Evolutionary conservation across 1,284 basidiomycete species (phyloP).

Genomic region (Hymenochaete sp.): DNA sequence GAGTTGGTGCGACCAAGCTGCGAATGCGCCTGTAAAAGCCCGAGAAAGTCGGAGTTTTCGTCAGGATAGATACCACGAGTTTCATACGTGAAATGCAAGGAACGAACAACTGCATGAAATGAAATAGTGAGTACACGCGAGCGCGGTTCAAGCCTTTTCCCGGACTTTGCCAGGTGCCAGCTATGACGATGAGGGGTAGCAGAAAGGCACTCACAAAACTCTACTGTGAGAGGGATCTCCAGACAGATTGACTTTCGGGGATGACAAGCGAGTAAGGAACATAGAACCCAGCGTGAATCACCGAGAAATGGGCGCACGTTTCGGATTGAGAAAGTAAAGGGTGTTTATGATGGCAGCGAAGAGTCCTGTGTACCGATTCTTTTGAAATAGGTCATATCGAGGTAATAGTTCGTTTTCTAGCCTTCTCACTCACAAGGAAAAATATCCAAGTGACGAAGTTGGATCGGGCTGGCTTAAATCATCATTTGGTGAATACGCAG

Average conservation of each 20-base stretch:
- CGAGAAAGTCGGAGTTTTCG: neutral
- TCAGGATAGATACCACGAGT: neutral
- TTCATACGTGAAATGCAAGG: too few species aligned
- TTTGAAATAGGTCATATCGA: neutral
- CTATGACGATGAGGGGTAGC: too few species aligned
- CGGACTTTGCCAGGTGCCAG: too few species aligned
- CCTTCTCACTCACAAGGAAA: neutral
- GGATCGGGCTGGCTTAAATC: neutral
- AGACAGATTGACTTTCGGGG: neutral
- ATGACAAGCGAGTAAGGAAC: neutral
- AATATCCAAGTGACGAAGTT: conserved; percentile 2
- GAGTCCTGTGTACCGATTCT: conserved; percentile 10
- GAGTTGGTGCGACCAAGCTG: conserved; percentile 5
- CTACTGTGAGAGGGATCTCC: neutral
- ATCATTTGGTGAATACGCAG: neutral
- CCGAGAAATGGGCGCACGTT: neutral
- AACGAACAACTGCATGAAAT: conserved; percentile 1
- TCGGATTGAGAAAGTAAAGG: neutral
- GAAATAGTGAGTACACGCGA: too few species aligned
- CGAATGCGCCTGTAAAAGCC: conserved; percentile 1
- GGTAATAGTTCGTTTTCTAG: too few species aligned
- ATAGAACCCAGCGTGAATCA: neutral
- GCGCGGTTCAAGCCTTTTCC: too few species aligned
- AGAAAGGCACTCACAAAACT: neutral
- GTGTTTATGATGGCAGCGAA: conserved; percentile 1